A percentile compares a stretch with the other conserved stretches of the same genome.
phyloP scores from a whole-genome alignment of 75 land plant genomes.

The Adiantum capillusveneris region DNA sequence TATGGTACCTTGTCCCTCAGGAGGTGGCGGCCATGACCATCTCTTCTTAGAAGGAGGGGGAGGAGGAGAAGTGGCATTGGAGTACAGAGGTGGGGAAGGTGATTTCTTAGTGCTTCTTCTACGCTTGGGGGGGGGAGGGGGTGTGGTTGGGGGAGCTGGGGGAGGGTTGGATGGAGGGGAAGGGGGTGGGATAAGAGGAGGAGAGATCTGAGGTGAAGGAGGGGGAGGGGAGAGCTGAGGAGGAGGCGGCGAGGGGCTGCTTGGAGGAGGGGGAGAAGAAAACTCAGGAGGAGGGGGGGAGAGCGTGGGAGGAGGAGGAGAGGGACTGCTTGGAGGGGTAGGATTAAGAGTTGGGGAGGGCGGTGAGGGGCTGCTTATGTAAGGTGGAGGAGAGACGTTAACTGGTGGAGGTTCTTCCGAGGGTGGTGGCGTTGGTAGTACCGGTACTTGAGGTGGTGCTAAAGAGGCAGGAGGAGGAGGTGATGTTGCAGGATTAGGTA shows the following conservation, averaged over 20 bases:
- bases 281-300: background rate
- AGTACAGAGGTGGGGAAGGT: background rate
- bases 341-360: background rate
- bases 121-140: constrained; percentile 2
- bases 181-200: constrained; percentile 4
- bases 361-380: background rate
- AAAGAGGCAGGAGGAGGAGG: too few relatives aligned
- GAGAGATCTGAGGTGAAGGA: background rate
- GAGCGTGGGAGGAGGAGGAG: constrained; percentile 8
- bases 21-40: constrained; percentile 1
- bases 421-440: background rate
- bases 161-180: background rate
- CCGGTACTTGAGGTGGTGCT: too few relatives aligned
- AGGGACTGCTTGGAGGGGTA: background rate
- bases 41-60: constrained; percentile 6
- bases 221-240: background rate
- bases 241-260: background rate
- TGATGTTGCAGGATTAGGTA: too few relatives aligned
- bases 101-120: too few relatives aligned
- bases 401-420: background rate
- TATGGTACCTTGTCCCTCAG: background rate
- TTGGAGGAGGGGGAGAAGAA: background rate
- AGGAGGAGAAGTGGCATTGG: constrained; percentile 7
- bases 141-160: background rate
- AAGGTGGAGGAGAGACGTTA: background rate